Evolutionary conservation across 495 filamentous ascomycete species (phyloP).

Genomic region (Podospora sp.): DNA sequence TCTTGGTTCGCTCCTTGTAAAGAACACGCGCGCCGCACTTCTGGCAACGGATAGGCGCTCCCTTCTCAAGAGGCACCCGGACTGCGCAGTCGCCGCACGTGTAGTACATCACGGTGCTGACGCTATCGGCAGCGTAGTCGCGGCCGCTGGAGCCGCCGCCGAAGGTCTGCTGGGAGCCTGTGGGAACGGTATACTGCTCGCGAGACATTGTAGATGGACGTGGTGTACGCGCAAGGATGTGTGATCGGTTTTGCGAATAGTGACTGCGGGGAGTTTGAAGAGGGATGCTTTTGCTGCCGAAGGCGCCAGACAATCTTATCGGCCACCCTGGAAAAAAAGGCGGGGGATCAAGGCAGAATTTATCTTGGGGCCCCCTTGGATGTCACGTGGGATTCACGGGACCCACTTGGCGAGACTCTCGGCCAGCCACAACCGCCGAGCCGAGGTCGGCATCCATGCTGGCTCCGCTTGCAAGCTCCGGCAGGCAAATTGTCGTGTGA

Average conservation of each 20-base stretch:
- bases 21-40: conserved; percentile 95
- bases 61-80: conserved; percentile 77
- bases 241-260: conserved; percentile 3
- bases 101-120: conserved; percentile 68
- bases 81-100: conserved; percentile 91
- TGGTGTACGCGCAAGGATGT: conserved; percentile 1
- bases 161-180: conserved; percentile 37
- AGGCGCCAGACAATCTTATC: conserved; percentile 11
- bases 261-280: not conserved
- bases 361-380: not conserved
- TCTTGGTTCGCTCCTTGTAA: conserved; percentile 97
- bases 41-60: conserved; percentile 89
- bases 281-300: not conserved
- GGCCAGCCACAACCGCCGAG: not conserved
- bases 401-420: not conserved
- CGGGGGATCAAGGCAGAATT: conserved; percentile 38
- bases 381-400: not conserved
- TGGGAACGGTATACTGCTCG: conserved; percentile 64
- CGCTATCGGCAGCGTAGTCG: conserved; percentile 37
- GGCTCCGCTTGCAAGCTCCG: not conserved
- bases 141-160: conserved; percentile 29
- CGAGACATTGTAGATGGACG: conserved; percentile 52
- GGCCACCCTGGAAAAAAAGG: conserved; percentile 34
- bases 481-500: not conserved
- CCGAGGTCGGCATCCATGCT: not conserved